Percentiles rank a stretch among this genome's conserved stretches.
phyloP scores from a whole-genome alignment of 208 protist species.

The Trypanosoma rangeli region DNA sequence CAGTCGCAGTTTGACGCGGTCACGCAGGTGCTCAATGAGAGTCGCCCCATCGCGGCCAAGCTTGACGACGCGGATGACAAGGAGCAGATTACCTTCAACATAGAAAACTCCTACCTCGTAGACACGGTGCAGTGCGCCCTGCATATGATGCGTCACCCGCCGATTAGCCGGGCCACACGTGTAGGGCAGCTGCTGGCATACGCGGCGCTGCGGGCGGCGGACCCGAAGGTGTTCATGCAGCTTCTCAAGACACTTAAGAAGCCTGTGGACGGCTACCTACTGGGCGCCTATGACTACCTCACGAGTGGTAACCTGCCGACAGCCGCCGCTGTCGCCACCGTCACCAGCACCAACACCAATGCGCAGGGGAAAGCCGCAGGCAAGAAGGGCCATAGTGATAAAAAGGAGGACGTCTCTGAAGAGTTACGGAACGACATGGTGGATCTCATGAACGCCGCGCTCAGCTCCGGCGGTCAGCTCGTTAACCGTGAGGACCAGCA shows the following conservation, averaged over 20 bases:
- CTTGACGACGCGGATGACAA: slow-evolving; percentile 78
- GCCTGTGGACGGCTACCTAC: slow-evolving; percentile 81
- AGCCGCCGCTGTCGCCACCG: slow-evolving; percentile 11
- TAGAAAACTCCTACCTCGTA: slow-evolving; percentile 74
- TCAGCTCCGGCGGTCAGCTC: slow-evolving; percentile 85
- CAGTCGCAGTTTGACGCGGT: slow-evolving; percentile 85
- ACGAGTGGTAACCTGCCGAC: slow-evolving; percentile 54
- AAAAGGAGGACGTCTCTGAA: slow-evolving; percentile 70
- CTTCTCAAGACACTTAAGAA: slow-evolving; percentile 92
- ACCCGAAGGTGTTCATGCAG: slow-evolving; percentile 83
- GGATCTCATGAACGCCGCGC: slow-evolving; percentile 86
- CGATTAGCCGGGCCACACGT: slow-evolving; percentile 52
- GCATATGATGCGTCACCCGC: slow-evolving; percentile 84
- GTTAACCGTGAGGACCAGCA: slow-evolving; percentile 88
- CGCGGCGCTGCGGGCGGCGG: slow-evolving; percentile 65
- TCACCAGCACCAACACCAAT: slow-evolving; percentile 15
- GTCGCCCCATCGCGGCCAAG: slow-evolving; percentile 69
- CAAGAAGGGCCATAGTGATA: slow-evolving; percentile 46
- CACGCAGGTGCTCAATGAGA: slow-evolving; percentile 82
- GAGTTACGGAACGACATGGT: slow-evolving; percentile 80
- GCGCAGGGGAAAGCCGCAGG: slow-evolving; percentile 8
- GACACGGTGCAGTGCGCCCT: slow-evolving; percentile 89
- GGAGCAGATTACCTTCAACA: slow-evolving; percentile 70
- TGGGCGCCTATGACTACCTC: slow-evolving; percentile 79
- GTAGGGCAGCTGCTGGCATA: slow-evolving; percentile 86